Conservation (phyloP, 2,329 filamentous ascomycete species). For the Biscogniauxia mediterranea region DNA sequence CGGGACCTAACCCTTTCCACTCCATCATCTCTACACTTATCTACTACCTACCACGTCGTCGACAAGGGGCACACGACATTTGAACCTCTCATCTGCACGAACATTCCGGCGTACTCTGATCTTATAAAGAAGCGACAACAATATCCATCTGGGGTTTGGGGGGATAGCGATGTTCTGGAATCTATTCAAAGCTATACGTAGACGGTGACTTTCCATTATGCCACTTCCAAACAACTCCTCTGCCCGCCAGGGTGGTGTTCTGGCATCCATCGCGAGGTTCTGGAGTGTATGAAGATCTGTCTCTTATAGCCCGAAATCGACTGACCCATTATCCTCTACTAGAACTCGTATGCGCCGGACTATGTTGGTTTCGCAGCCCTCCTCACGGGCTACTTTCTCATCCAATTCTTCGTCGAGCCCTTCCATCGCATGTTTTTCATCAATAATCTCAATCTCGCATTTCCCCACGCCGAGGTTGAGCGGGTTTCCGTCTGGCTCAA, state of each 20-base stretch:
- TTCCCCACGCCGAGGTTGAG: constrained; percentile 80
- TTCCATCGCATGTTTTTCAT: constrained; percentile 95
- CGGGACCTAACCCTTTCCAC: too few species aligned
- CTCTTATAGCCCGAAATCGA: background rate
- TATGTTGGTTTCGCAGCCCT: constrained; percentile 77
- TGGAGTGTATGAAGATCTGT: constrained; percentile 43
- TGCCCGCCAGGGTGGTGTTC: constrained; percentile 23
- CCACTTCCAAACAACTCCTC: constrained; percentile 30
- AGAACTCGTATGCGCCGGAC: constrained; percentile 85
- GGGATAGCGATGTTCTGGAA: constrained; percentile 37
- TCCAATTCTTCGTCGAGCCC: constrained; percentile 70
- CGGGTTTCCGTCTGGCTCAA: constrained; percentile 79
- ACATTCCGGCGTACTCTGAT: background rate
- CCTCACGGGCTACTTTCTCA: constrained; percentile 64
- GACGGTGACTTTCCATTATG: constrained; percentile 46
- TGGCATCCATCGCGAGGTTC: constrained; percentile 39
- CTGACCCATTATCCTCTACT: constrained; percentile 17
- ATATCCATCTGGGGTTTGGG: background rate
- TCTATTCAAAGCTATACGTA: constrained; percentile 36
- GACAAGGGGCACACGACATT: too few species aligned
- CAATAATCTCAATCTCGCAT: constrained; percentile 79
- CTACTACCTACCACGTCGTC: too few species aligned
- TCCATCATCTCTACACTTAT: too few species aligned
- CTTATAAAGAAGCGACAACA: background rate
- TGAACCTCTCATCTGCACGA: too few species aligned